Evolutionary conservation across 768 basidiomycete species (phyloP), one percentile per base, ranked within the genome.

Genomic region (Tricholoma hemisulphureum): DNA sequence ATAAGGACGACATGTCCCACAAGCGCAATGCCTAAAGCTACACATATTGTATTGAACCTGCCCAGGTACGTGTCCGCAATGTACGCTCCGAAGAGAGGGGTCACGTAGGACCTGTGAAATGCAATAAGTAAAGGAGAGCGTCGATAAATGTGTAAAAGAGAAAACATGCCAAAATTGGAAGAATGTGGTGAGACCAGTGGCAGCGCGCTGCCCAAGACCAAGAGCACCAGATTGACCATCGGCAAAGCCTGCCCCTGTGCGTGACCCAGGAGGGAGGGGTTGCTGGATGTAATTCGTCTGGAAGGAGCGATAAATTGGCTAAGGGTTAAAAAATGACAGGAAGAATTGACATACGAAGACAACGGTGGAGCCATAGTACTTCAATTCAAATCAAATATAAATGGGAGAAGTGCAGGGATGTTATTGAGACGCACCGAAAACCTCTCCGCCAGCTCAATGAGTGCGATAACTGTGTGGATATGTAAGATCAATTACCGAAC

Each of bases 201-300:
- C 83, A 14, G 88, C 83, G 35, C 80, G 85, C 66, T 93, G 88
- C 1, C 86, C 87, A 51, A 77, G 69, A 11, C 80, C 83, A 7
- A 91, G 78, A 1, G 89, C 89, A 58, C 89, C 89, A 4, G 88
- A 80, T 62, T 86, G 85, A 2, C 82, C 83, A 45, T 67, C 53
- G 0, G 68, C 48, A 5, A 82, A 80, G 10, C 80, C 82, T 0
- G 87, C 82, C 18, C 90, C 90, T 0, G 88, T 90, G 43, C 66
- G 77, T 0, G 88, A 90, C 46, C 84, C 85, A 0, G 65, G 57
- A 3, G 90, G 90, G 6, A 91, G 81, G 0, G 80, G 80, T 57
- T 84, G 82, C 67, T 92, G 90, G 37, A 91, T 85, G 71, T 84
- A 91, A 70, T 91, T 91, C 34, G 84, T 83, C 85, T 87, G 16